Conservation (phyloP, 257 asterid species). For the Fraxinus americana region DNA sequence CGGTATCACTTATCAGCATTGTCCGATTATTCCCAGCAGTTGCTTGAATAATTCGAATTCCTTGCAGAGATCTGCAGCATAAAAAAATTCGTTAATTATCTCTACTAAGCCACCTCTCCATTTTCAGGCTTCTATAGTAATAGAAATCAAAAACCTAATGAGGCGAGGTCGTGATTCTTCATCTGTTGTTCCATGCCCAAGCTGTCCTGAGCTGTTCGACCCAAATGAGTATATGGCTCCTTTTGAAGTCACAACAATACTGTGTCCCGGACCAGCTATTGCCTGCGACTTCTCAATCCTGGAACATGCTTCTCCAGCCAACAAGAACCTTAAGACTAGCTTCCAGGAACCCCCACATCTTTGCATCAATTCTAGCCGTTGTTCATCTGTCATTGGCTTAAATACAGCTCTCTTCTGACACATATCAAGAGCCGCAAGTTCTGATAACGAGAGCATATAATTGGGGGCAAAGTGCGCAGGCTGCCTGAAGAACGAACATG, state of each 20-base stretch:
- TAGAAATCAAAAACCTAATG: slow-evolving; percentile 54
- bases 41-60: slow-evolving; percentile 87
- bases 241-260: slow-evolving; percentile 79
- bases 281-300: slow-evolving; percentile 97
- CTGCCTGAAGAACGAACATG: slow-evolving; percentile 89
- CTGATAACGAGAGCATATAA: slow-evolving; percentile 80
- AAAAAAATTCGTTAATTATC: slow-evolving; percentile 33
- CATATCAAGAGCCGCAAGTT: slow-evolving; percentile 99
- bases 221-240: slow-evolving; percentile 94
- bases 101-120: slow-evolving; percentile 7
- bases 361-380: slow-evolving; percentile 60
- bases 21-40: slow-evolving; percentile 94
- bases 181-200: slow-evolving; percentile 82
- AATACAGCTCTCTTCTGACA: slow-evolving; percentile 90
- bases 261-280: slow-evolving; percentile 98
- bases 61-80: slow-evolving; percentile 78
- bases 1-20: slow-evolving; percentile 82
- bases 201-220: slow-evolving; percentile 90
- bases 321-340: slow-evolving; percentile 79
- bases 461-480: slow-evolving; percentile 88
- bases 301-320: slow-evolving; percentile 90
- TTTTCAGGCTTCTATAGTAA: slow-evolving; percentile 20
- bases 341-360: slow-evolving; percentile 97
- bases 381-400: slow-evolving; percentile 75
- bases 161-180: slow-evolving; percentile 78